Evolutionary conservation across 208 protist species (phyloP), one percentile per base, ranked within the genome.

Genomic region (Trypanosoma congolense): DNA sequence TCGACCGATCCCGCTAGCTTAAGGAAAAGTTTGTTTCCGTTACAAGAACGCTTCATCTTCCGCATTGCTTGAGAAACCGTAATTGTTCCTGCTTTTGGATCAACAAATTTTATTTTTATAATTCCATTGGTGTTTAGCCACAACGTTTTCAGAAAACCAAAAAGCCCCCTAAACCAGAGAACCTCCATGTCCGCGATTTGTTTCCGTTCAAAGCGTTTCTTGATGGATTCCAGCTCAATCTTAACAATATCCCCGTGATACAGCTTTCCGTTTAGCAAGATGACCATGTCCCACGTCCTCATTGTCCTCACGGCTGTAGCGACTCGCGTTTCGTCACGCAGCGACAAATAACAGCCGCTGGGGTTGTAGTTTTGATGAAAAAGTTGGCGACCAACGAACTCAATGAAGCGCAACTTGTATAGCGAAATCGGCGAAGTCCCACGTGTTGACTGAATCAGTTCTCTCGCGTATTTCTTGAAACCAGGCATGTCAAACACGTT

Each of bases 221-320:
- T 56, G 1, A 72, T 73, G 18, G 64, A 82, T 2, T 82, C 82
- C 4, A 63, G 63, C 40, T 70, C 52, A 10, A 94, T 62, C 24
- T 56, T 50, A 25, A 67, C 61, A 18, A 94, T 61, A 44, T 94
- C 87, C 3, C 87, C 87, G 3, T 75, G 81, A 28, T 89, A 38
- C 21, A 90, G 50, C 4, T 61, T 54, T 8, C 80, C 70, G 35
- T 88, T 75, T 55, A 90, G 79, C 19, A 92, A 66, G 67, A 83
- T 82, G 25, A 94, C 43, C n/a, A 89, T 52, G 40, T 94, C 87
- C 84, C 87, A 94, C 21, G 87, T 94, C 25, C 87, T 78, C 63
- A 94, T 63, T 24, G 73, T 62, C 10, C 87, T 70, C n/a, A 94
- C 47, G 18, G 70, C 76, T 18, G 52, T 31, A 10, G 70, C 56